Evolutionary conservation across 2,329 filamentous ascomycete species (phyloP), one percentile per base, ranked within the genome.

Genomic region (Parascedosporium putredinis): DNA sequence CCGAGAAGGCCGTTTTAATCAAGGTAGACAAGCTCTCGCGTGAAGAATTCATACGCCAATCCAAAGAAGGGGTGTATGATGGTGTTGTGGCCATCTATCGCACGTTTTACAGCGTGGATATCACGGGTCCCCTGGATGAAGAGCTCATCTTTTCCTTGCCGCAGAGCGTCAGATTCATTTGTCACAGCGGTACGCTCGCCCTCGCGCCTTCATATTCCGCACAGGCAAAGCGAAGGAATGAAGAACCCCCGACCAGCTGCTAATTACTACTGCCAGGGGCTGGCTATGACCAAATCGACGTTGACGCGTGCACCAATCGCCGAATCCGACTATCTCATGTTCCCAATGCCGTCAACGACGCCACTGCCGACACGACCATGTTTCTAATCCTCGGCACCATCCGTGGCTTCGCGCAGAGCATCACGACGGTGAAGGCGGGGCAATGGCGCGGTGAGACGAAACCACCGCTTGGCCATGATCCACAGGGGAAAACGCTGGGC

Each of bases 201-300:
- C n/a, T n/a, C n/a, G n/a, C n/a, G n/a, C n/a, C n/a, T n/a, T n/a
- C n/a, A n/a, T n/a, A n/a, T n/a, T n/a, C n/a, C n/a, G n/a, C n/a
- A n/a, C n/a, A n/a, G n/a, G n/a, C n/a, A n/a, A n/a, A n/a, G n/a
- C n/a, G n/a, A n/a, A n/a, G n/a, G n/a, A n/a, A n/a, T n/a, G n/a
- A n/a, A n/a, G n/a, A n/a, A n/a, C n/a, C n/a, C n/a, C n/a, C n/a
- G n/a, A n/a, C n/a, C n/a, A n/a, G n/a, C n/a, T n/a, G n/a, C n/a
- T n/a, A n/a, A n/a, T n/a, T 29, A 27, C 12, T 45, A 14, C 43
- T 45, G 16, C 22, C 9, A 45, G 43, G 43, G 23, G 61, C 59
- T 4, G 84, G 84, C 16, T 88, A 88, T 62, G 84, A 88, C 58
- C 80, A 86, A 62, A 70, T 87, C 52, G 79, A 86, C 57, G 70